phyloP scores from a whole-genome alignment of 768 basidiomycete species.

The Pulveroboletus ravenelii region DNA sequence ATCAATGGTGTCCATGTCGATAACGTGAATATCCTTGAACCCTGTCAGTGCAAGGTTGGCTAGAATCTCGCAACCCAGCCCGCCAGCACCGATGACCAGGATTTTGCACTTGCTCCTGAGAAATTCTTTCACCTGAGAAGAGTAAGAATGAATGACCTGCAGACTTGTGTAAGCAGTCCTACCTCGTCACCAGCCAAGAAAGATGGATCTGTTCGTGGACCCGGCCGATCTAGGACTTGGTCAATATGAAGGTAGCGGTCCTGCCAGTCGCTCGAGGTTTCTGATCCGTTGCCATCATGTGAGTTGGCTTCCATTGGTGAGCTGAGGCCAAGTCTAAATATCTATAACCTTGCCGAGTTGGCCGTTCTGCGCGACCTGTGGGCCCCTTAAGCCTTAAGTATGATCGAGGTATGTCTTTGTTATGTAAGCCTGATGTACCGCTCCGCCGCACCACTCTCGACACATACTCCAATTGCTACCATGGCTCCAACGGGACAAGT shows the following conservation, averaged over 20 bases:
- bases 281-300: constrained; percentile 33
- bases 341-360: constrained; percentile 7
- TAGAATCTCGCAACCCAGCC: constrained; percentile 95
- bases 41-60: constrained; percentile 94
- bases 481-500: constrained; percentile 41
- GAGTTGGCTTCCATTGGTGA: constrained; percentile 23
- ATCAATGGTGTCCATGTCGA: constrained; percentile 99
- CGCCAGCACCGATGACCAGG: constrained; percentile 96
- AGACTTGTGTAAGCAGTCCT: constrained; percentile 17
- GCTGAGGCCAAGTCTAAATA: constrained; percentile 9
- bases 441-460: not conserved
- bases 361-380: not conserved
- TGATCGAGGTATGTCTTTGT: not conserved
- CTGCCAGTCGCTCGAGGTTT: constrained; percentile 42
- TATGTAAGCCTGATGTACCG: constrained; percentile 26
- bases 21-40: constrained; percentile 98
- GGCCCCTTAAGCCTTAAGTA: not conserved
- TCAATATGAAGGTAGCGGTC: constrained; percentile 79
- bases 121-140: constrained; percentile 75
- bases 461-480: not conserved
- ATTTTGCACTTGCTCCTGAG: constrained; percentile 83
- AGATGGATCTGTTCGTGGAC: constrained; percentile 83
- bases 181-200: constrained; percentile 83
- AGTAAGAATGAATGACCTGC: not conserved
- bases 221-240: constrained; percentile 77